Base-by-base conservation (phyloP, 2,329 filamentous ascomycete species). In the Fusarium luffae region DNA sequence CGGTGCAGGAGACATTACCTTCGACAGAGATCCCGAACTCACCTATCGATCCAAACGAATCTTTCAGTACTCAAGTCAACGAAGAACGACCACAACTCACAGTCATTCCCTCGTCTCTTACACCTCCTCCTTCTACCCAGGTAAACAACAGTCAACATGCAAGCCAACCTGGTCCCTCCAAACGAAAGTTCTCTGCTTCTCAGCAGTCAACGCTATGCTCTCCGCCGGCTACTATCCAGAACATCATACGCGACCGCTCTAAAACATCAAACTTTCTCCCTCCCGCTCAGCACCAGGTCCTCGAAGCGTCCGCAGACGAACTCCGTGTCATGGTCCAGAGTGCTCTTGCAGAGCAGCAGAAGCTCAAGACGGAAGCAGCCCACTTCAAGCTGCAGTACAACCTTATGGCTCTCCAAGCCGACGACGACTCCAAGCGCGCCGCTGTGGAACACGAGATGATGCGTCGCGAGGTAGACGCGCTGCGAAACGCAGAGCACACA, bases 351-450 rank as follows among this genome's bases (percentile, higher is more conserved):
- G 86, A 90, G 70, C 85, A 89, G 64, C 83, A 85, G 47, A 85
- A 84, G 72, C 80, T 90, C 50, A 93, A 96, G 75, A 94, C 94
- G 83, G 92, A 94, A 63, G 90, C 92, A 18, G 92, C 94, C 32
- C 94, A 98, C 78, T 92, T 96, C 82, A 97, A 96, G 81, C 84
- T 98, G 57, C 95, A 98, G 78, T 92, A 94, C 77, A 94, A 91
- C 73, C 87, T 98, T 76, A 86, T 97, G 28, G 90, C 88, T 54
- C 90, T 98, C 70, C 93, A 97, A 76, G 94, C 92, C 57, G 90
- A 91, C 50, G 93, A 97, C 72, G 91, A 94, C 30, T 88, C 93
- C 12, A 94, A 97, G 79, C 90, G 94, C 27, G 93, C 95, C 71
- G 92, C 90, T 37, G 94, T 98, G 7, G 95, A 98, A 79, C 92